Evolutionary conservation across 2,329 filamentous ascomycete genomes (phyloP), one percentile per base, ranked within the genome.

Genomic region (Thielaviopsis musarum): DNA sequence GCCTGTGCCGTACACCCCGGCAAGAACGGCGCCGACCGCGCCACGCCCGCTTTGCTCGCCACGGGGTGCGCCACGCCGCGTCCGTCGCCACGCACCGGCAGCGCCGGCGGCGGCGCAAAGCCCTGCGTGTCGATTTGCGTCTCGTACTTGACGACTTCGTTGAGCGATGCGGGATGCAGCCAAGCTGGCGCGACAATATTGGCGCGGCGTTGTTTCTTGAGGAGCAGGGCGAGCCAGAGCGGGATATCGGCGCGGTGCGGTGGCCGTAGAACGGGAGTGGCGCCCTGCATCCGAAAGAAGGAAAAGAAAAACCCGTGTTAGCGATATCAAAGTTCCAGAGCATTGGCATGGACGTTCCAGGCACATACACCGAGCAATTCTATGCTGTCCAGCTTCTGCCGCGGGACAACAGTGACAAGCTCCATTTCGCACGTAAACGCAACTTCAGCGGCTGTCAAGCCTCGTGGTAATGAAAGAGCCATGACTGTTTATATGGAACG

Each of bases 371-470:
- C 84, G 59, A 98, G 80, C 63, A 98, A 79, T 66, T 88, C 79
- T 63, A 98, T 86, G 65, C 82, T 82, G 65, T 96, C 90, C 58
- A 98, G 83, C 64, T 87, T 82, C 70, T 97, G 91, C 58, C 93
- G 87, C 41, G 93, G 93, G 56, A 97, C 83, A 22, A 98, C 81
- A 0, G 91, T 96, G 59, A 98, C 87, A 67, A 89, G 81, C 74
- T 97, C 91, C 90, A 96, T 97, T 74, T 98, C 93, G 71, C 91
- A 95, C 28, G 97, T 76, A 68, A 97, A 98, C 56, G 90, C 87
- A 53, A 94, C 87, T 74, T 98, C 93, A 64, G 87, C 78, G 62
- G 93, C 89, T 66, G 87, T 85, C 52, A 96, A 79, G 70, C 74
- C 77, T 57, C 70, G 66, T 26, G 60, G 75, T 15, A 79, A 69